Percentiles rank a stretch among this genome's conserved stretches.
These are phyloP conservation scores for Magnusiomyces sp. DNA, from an alignment of 1,139 yeast genomes.

Conservation along the genomic window DNA sequence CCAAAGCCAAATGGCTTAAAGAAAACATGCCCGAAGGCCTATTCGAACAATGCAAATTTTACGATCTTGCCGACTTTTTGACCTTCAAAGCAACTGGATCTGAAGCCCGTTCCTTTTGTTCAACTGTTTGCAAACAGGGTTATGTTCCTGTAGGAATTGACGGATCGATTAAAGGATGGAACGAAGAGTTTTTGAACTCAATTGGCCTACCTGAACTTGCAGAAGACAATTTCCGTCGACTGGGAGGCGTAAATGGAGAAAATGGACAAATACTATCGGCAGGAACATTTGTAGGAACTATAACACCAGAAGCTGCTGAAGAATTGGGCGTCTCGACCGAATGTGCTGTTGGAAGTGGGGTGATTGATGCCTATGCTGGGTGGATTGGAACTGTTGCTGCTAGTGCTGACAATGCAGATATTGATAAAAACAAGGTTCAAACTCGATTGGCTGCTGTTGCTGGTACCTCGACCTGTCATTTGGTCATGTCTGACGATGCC, in stretches of 20 bases:
- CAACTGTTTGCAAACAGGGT: slow-evolving; percentile 93
- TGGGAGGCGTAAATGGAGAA: slow-evolving; percentile 75
- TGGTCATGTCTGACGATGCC: slow-evolving; percentile 77
- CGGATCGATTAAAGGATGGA: slow-evolving; percentile 83
- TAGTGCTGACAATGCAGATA: slow-evolving; percentile 36
- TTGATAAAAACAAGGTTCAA: slow-evolving; percentile 34
- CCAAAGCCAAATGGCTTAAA: slow-evolving; percentile 94
- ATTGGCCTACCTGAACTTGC: slow-evolving; percentile 71
- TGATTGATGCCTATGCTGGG: slow-evolving; percentile 96
- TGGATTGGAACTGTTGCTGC: slow-evolving; percentile 99
- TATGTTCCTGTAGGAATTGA: slow-evolving; percentile 60
- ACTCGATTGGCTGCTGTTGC: slow-evolving; percentile 93
- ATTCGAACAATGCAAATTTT: slow-evolving; percentile 67
- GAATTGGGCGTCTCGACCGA: slow-evolving; percentile 73
- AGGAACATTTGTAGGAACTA: slow-evolving; percentile 77
- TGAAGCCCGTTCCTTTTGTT: slow-evolving; percentile 80
- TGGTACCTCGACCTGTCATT: slow-evolving; percentile 95
- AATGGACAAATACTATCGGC: slow-evolving; percentile 74
- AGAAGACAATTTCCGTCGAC: slow-evolving; percentile 62
- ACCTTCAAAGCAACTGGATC: slow-evolving; percentile 85
- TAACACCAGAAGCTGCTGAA: slow-evolving; percentile 60
- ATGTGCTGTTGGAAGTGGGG: slow-evolving; percentile 89
- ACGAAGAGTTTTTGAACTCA: slow-evolving; percentile 56
- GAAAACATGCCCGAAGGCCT: slow-evolving; percentile 64
- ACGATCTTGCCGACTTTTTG: slow-evolving; percentile 83